Evolutionary conservation across 75 land plant genomes (phyloP).

Genomic region (Cryptomeria japonica): DNA sequence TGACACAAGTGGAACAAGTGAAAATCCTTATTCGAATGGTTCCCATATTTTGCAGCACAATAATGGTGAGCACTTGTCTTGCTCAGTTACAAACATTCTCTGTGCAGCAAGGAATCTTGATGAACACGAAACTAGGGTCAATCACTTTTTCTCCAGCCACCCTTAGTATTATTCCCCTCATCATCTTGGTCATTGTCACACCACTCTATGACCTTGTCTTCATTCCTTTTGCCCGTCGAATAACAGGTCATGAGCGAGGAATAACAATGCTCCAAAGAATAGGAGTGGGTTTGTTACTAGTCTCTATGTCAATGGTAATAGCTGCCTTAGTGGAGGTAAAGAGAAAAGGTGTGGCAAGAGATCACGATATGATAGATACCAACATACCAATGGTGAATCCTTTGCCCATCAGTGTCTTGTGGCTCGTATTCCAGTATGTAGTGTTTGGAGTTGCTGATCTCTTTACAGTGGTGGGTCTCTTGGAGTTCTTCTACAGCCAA

Average conservation of each 20-base stretch:
- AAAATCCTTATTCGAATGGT: conserved; percentile 12
- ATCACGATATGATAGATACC: not conserved
- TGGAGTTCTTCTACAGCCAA: not conserved
- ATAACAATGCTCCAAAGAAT: not conserved
- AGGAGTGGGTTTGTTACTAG: not conserved
- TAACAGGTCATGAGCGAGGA: conserved; percentile 51
- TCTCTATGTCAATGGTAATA: not conserved
- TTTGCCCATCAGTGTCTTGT: not conserved
- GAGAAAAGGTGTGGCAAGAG: not conserved
- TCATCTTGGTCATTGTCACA: conserved; percentile 42
- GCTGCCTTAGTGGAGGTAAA: not conserved
- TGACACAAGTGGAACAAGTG: conserved; percentile 11
- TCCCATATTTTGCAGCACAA: not conserved
- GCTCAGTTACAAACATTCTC: conserved; percentile 12
- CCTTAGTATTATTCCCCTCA: conserved; percentile 31
- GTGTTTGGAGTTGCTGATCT: not conserved
- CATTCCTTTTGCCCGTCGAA: conserved; percentile 46
- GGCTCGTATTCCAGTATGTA: not conserved
- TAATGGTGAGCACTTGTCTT: conserved; percentile 1
- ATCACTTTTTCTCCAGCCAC: not conserved
- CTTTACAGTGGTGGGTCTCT: not conserved
- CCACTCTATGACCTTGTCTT: conserved; percentile 58
- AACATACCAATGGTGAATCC: not conserved
- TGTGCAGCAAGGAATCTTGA: not conserved
- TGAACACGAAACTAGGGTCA: not conserved